Evolutionary conservation across 75 land plant species (phyloP), one percentile per base, ranked within the genome.

Genomic region (Pinus tabuliformis): DNA sequence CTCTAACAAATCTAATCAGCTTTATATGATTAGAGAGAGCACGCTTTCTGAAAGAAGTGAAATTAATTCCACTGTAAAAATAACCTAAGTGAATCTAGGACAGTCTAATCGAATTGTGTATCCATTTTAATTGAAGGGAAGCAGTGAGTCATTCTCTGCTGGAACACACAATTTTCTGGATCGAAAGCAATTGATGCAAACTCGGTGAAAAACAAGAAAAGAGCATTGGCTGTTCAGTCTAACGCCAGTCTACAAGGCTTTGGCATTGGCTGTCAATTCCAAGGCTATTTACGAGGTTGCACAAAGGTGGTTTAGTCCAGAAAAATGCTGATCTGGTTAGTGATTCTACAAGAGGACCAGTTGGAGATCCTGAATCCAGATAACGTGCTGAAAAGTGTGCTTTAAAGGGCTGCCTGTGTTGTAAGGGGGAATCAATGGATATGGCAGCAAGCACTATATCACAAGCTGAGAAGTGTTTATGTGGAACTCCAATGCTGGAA

Each of bases 271-370:
- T 33, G 33, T 33, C 0, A 33, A 33, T 33, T 33, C 33, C 33
- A 33, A 33, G 33, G 33, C 33, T 2, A 33, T 33, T 33, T 33
- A 33, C 2, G 33, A 33, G 33, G 33, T 1, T 58, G 66, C 68
- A 56, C 33, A 68, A 74, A 17, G 60, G 76, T 77, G 77, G 70
- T 24, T 81, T 93, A 82, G 87, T 89, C 33, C 83, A 81, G 58
- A 88, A 82, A 73, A 82, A 92, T 81, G 95, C 95, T 24, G 72
- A 70, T 73, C 80, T 96, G 79, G 99, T 96, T 58, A 84, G 90
- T 65, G 77, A 85, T 20, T 68, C 77, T 56, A 96, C 94, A 97
- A 98, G 99, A 56, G 97, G 97, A 66, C 84, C 88, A 56, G 91
- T 91, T 64, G 84, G 78, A 54, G 89, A 92, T 81, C 91, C 92